A percentile compares a stretch with the other conserved stretches of the same genome.
Conservation (phyloP, 345 rosid species). For the Gynandropsis gynandra region DNA sequence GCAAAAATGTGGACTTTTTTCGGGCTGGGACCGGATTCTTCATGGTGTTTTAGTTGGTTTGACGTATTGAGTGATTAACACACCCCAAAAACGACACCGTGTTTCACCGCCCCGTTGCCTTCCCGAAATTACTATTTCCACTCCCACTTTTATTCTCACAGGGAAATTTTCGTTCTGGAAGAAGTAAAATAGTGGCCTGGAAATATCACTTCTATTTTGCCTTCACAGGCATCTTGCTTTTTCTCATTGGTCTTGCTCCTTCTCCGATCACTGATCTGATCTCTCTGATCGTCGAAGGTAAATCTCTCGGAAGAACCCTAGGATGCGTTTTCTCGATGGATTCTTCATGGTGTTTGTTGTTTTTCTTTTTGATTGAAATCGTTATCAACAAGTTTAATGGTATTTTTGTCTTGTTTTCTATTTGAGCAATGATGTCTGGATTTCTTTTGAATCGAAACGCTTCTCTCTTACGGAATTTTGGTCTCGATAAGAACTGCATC, state of each 20-base stretch:
- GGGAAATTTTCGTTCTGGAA: neutral
- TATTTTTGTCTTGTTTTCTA: neutral
- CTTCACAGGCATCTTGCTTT: neutral
- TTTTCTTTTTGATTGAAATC: neutral
- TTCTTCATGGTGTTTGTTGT: neutral
- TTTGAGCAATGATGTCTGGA: neutral
- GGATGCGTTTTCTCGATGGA: neutral
- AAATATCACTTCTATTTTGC: neutral
- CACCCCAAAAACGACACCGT: too few relatives aligned
- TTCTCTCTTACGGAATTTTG: too few relatives aligned
- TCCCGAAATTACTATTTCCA: too few relatives aligned
- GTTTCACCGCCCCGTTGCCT: too few relatives aligned
- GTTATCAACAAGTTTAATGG: neutral
- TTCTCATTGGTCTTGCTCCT: neutral
- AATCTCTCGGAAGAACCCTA: neutral
- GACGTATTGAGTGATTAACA: too few relatives aligned
- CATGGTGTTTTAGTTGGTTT: too few relatives aligned
- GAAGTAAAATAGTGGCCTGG: neutral
- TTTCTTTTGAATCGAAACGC: neutral
- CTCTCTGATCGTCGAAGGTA: slow-evolving; percentile 1
- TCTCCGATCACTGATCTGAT: slow-evolving; percentile 14
- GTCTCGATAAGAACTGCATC: too few relatives aligned
- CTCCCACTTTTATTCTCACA: too few relatives aligned
- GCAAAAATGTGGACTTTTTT: too few relatives aligned
- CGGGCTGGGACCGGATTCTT: too few relatives aligned